Conservation (phyloP, 768 basidiomycete species). For the Clavaria fumosa region DNA sequence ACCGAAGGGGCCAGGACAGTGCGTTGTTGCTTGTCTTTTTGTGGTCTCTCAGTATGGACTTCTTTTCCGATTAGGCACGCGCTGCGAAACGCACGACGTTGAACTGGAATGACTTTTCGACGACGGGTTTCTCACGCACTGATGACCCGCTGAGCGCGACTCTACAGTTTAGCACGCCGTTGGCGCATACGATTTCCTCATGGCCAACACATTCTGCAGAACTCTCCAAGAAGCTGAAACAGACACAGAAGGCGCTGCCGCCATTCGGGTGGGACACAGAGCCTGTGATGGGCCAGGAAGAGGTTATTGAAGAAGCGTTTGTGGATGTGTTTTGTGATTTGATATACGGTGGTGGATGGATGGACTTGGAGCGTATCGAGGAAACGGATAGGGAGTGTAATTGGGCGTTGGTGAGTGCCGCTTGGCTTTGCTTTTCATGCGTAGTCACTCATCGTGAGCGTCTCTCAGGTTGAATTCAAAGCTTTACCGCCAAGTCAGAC, state of each 20-base stretch:
- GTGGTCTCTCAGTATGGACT: slow-evolving; percentile 2
- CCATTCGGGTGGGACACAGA: slow-evolving; percentile 89
- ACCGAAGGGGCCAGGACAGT: slow-evolving; percentile 72
- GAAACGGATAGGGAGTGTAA: slow-evolving; percentile 75
- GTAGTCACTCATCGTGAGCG: not conserved
- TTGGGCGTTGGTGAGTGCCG: slow-evolving; percentile 68
- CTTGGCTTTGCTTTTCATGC: slow-evolving; percentile 1
- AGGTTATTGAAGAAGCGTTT: slow-evolving; percentile 82
- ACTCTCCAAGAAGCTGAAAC: slow-evolving; percentile 66
- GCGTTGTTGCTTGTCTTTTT: slow-evolving; percentile 15
- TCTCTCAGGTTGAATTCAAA: slow-evolving; percentile 69
- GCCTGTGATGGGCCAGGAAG: slow-evolving; percentile 61
- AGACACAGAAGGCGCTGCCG: slow-evolving; percentile 66
- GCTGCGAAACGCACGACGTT: slow-evolving; percentile 68
- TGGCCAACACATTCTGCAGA: slow-evolving; percentile 69
- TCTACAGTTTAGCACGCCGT: slow-evolving; percentile 56
- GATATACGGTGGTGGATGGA: slow-evolving; percentile 72
- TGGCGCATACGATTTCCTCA: slow-evolving; percentile 34
- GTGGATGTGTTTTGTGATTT: slow-evolving; percentile 76
- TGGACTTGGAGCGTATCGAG: slow-evolving; percentile 60
- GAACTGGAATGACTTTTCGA: slow-evolving; percentile 83
- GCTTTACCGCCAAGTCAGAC: slow-evolving; percentile 37
- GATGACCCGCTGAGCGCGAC: slow-evolving; percentile 67
- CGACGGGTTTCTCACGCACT: slow-evolving; percentile 64
- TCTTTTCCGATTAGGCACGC: slow-evolving; percentile 30